Evolutionary conservation across 306 rosid species (phyloP).

Genomic region (Dalbergia cultrata): DNA sequence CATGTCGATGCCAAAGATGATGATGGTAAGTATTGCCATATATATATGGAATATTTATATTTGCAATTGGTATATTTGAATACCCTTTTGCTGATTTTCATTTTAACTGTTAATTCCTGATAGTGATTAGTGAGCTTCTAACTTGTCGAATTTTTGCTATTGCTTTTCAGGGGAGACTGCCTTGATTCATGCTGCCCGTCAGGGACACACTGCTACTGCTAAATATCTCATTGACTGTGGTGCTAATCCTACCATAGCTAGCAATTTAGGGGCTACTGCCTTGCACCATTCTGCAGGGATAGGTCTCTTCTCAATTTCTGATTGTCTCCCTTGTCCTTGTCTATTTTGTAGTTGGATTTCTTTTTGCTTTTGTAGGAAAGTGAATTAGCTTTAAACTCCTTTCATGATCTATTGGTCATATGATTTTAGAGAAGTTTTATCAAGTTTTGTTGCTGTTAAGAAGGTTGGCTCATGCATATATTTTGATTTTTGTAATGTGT

Average conservation of each 20-base stretch:
- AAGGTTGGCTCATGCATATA: no score
- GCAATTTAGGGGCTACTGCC: slow-evolving; percentile 86
- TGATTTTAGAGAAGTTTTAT: neutral
- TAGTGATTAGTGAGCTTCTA: neutral
- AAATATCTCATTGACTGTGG: slow-evolving; percentile 73
- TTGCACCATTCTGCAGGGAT: slow-evolving; percentile 92
- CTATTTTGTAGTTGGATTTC: neutral
- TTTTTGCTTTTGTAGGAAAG: neutral
- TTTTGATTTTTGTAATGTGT: slow-evolving; percentile 22
- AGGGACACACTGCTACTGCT: slow-evolving; percentile 80
- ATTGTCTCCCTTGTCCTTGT: neutral
- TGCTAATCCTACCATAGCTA: slow-evolving; percentile 72
- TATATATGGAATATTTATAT: neutral
- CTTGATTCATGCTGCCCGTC: slow-evolving; percentile 92
- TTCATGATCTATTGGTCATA: neutral
- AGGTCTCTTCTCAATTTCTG: slow-evolving; percentile 52
- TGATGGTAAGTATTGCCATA: slow-evolving; percentile 67
- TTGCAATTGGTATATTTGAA: neutral
- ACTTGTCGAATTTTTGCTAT: slow-evolving; percentile 12
- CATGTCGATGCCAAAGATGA: slow-evolving; percentile 82
- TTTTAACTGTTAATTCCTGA: neutral
- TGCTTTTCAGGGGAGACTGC: slow-evolving; percentile 74
- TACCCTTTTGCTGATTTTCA: neutral
- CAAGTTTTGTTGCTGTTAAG: neutral
- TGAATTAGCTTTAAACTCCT: neutral